These are phyloP conservation scores for Diplocarpon mali DNA, from an alignment of 2,329 filamentous ascomycete species.

Conservation along the genomic window DNA sequence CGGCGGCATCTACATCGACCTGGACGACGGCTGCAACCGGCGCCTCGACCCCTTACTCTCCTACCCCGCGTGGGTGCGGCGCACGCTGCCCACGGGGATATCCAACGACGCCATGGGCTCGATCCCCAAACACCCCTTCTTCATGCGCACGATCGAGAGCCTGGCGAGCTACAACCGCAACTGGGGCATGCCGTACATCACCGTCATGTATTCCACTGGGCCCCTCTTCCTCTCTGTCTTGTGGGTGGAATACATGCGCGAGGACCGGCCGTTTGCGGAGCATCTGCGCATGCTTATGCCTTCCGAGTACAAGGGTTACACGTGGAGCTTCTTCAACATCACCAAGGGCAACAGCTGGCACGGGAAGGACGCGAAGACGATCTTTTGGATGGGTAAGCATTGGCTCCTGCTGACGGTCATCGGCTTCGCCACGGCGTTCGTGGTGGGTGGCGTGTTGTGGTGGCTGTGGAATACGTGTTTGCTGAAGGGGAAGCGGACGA, in stretches of 20 bases:
- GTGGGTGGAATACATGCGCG: conserved; percentile 61
- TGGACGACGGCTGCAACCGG: conserved; percentile 41
- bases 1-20: conserved; percentile 71
- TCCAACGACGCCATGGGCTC: conserved; percentile 74
- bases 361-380: conserved; percentile 33
- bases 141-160: conserved; percentile 55
- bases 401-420: conserved; percentile 29
- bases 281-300: conserved; percentile 58
- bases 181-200: conserved; percentile 56
- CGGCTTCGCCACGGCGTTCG: conserved; percentile 25
- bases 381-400: conserved; percentile 39
- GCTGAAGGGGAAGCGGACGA: conserved; percentile 11
- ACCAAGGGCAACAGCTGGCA: conserved; percentile 37
- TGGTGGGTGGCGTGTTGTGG: conserved; percentile 22
- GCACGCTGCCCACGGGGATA: conserved; percentile 65
- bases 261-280: conserved; percentile 35
- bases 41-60: conserved; percentile 49
- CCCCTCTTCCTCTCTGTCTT: conserved; percentile 66
- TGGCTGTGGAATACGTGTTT: conserved; percentile 23
- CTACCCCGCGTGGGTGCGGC: conserved; percentile 60
- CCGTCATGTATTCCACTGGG: conserved; percentile 69
- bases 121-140: conserved; percentile 63
- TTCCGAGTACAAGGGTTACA: conserved; percentile 55
- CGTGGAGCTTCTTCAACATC: conserved; percentile 60
- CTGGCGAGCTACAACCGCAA: conserved; percentile 57